Conservation (phyloP, 2,329 filamentous ascomycete genomes). For the Myotisia sp. region DNA sequence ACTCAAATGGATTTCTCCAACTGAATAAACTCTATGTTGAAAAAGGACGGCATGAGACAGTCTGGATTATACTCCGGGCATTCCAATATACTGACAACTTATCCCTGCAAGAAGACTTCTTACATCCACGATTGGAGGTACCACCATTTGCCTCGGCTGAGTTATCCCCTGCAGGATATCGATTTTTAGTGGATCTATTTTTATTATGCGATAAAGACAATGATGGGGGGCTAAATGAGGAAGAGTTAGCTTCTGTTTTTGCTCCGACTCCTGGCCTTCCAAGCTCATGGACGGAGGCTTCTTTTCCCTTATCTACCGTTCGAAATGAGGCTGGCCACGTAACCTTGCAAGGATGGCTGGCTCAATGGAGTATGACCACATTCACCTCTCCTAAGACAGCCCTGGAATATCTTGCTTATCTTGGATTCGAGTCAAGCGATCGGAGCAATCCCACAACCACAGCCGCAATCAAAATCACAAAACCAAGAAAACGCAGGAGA, state of each 20-base stretch:
- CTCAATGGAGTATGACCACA: conserved; percentile 99
- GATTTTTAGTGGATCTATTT: conserved; percentile 95
- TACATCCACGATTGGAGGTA: conserved; percentile 88
- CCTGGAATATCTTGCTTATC: conserved; percentile 85
- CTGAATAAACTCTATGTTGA: conserved; percentile 94
- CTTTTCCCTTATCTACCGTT: conserved; percentile 85
- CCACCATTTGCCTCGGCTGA: conserved; percentile 86
- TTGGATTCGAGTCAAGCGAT: conserved; percentile 77
- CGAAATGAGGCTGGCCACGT: conserved; percentile 91
- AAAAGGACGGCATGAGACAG: conserved; percentile 93
- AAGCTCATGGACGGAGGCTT: conserved; percentile 70
- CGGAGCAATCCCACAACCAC: conserved; percentile 59
- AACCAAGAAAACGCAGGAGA: conserved; percentile 70
- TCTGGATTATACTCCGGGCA: conserved; percentile 90
- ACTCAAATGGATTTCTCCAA: conserved; percentile 68
- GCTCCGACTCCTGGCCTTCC: conserved; percentile 85
- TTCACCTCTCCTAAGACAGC: conserved; percentile 93
- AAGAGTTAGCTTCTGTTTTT: conserved; percentile 74
- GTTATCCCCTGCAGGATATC: conserved; percentile 82
- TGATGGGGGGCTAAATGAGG: conserved; percentile 78
- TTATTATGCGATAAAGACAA: conserved; percentile 94
- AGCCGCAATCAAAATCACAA: conserved; percentile 80
- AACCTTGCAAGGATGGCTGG: conserved; percentile 92
- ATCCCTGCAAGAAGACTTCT: conserved; percentile 76
- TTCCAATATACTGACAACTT: conserved; percentile 95